Evolutionary conservation across 257 asterid genomes (phyloP).

Genomic region (Nicotiana benthamiana): DNA sequence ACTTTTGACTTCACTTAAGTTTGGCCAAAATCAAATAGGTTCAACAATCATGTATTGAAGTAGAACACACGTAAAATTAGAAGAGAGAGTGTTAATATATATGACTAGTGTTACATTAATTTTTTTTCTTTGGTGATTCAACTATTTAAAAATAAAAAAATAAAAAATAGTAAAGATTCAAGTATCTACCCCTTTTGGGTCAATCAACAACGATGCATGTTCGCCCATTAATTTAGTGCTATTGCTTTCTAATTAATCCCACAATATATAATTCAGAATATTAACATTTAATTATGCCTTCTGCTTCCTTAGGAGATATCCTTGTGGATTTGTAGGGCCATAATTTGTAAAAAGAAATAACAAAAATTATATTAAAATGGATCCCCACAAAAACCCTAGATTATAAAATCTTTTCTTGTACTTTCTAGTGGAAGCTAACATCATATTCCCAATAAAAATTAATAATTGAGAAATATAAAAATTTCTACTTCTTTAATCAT

Average conservation of each 20-base stretch:
- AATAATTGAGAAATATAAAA: background rate
- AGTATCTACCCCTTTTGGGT: background rate
- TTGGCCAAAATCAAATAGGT: no score
- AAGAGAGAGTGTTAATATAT: background rate
- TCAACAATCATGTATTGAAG: background rate
- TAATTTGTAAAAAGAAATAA: background rate
- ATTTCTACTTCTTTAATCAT: background rate
- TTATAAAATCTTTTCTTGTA: background rate
- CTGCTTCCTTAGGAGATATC: conserved; percentile 1
- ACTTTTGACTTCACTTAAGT: no score
- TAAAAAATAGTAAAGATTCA: background rate
- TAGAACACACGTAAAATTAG: background rate
- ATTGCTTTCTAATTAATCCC: background rate
- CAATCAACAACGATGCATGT: background rate
- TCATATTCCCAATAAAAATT: conserved; percentile 8
- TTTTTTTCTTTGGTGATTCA: no score
- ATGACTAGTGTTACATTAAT: background rate
- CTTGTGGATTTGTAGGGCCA: background rate
- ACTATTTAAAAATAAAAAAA: background rate
- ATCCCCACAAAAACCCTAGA: background rate
- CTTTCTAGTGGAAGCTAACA: conserved; percentile 3
- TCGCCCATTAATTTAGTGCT: background rate
- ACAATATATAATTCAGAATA: conserved; percentile 9
- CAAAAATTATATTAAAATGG: background rate
- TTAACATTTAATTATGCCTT: background rate